Evolutionary conservation across 331 rosid genomes (phyloP), one percentile per base, ranked within the genome.

Genomic region (Rosa hybrid): DNA sequence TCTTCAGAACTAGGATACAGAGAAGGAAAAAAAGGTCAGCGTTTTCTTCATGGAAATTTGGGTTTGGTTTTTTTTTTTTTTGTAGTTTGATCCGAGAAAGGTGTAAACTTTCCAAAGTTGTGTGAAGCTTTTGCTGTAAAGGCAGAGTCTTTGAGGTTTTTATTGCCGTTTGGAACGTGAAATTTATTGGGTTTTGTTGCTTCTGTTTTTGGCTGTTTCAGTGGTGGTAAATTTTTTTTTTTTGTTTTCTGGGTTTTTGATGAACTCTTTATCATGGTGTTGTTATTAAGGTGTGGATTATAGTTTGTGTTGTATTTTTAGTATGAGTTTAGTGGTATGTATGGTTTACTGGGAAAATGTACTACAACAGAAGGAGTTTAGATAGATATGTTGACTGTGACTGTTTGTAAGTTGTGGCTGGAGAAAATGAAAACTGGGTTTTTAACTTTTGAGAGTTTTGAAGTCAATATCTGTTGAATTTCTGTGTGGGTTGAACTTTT

Each of bases 41-140:
- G 4, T 17, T 30, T 30, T 20, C 30, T 65, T 46, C 73, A 64
- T 48, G 79, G 44, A 78, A 25, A 21, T 74, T 39, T 39, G 45
- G 39, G 11, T 54, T 8, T 53, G 8, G 5, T 68, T 53, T 38
- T 30, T 30, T 30, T 2, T 30, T 30, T 30, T 30, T 10, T 7
- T 3, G 21, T 68, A n/a, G 27, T 77, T 53, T 78, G 75, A 53
- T 69, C 69, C 13, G 45, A 3, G n/a, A 68, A 68, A 27, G 71
- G 45, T 12, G 60, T 23, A 11, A 54, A 57, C 38, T 73, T 20
- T 25, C 8, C 9, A 18, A 4, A 72, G 2, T 5, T 49, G 2
- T 51, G 2, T 73, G 48, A 9, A 41, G 30, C 44, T 42, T 12
- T 17, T 17, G 12, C 17, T 23, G 18, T 51, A 7, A 50, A 72